A percentile compares a stretch with the other conserved stretches of the same genome.
Evolutionary conservation across 176 grass and related monocot genomes (phyloP).

Genomic region (Bothriochloa decipiens): DNA sequence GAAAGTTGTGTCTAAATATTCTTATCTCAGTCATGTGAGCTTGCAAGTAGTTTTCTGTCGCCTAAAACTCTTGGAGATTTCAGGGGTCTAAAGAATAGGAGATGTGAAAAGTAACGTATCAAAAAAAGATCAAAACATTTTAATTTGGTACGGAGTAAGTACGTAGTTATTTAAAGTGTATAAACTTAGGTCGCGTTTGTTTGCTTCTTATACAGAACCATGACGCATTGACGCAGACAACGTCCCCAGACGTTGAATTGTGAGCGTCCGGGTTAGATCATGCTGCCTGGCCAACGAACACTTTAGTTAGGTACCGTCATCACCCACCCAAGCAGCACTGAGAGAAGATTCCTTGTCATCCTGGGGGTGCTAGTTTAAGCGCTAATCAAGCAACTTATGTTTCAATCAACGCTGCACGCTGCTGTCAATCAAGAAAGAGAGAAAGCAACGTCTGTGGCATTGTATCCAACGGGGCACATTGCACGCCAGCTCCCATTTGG

Average conservation of each 20-base stretch:
- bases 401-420: neutral
- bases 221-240: neutral
- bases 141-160: no score
- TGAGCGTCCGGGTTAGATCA: neutral
- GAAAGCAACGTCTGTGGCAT: neutral
- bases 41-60: no score
- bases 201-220: neutral
- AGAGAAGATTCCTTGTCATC: neutral
- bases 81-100: no score
- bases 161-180: neutral
- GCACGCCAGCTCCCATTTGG: neutral
- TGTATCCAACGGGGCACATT: neutral
- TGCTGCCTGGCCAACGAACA: neutral
- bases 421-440: neutral
- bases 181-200: neutral
- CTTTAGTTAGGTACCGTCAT: neutral
- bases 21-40: no score
- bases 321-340: neutral
- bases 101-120: no score
- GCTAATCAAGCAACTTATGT: neutral
- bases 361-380: neutral
- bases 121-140: no score
- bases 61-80: no score
- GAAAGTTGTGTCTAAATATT: no score
- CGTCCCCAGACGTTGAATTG: neutral